Evolutionary conservation across 2,329 filamentous ascomycete species (phyloP), one percentile per base, ranked within the genome.

Genomic region (Cladosporium sp.): DNA sequence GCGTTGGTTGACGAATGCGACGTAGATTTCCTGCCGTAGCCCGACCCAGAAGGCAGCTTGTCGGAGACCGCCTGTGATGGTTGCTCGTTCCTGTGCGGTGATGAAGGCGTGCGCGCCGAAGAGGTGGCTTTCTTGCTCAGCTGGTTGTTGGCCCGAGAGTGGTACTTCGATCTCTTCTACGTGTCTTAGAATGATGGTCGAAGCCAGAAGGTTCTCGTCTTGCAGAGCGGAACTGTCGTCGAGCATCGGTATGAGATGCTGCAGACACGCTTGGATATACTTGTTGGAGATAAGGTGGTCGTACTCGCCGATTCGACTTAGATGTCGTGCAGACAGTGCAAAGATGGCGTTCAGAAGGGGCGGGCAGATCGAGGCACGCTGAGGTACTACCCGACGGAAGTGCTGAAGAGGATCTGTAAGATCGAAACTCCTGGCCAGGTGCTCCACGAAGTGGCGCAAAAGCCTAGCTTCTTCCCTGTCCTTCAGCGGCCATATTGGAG

Each of bases 11-110:
- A 63, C 58, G 50, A 65, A 60, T 0, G 80, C 78, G 45, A 75
- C 77, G 55, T 80, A 82, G 29, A 83, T 80, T 56, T 83, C 80
- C 58, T 83, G 80, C 8, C 80, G 71, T 11, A 83, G 67, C 0
- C 78, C 79, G 19, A 81, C 73, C 67, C 80, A 83, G 1, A 77
- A 76, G 0, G 79, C 78, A 3, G 79, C 77, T 32, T 74, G 48
- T 64, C 68, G 41, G 62, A 76, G 42, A 57, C 68, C 76, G 61
- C 59, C 71, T 64, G 43, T 50, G 17, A 64, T 56, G 6, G 57
- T 54, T 24, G 58, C 59, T 12, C 59, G 51, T 27, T 65, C 58
- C 52, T 66, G 65, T 4, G 64, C 61, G 12, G 57, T 58, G 22
- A 71, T 62, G 50, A 70, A 67, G 8, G 64, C 61, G 50, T 68